Percentiles rank a stretch among this genome's conserved stretches.
These are phyloP conservation scores for Iris macrosiphon DNA, from an alignment of 106 monocot genomes.

Conservation along the genomic window DNA sequence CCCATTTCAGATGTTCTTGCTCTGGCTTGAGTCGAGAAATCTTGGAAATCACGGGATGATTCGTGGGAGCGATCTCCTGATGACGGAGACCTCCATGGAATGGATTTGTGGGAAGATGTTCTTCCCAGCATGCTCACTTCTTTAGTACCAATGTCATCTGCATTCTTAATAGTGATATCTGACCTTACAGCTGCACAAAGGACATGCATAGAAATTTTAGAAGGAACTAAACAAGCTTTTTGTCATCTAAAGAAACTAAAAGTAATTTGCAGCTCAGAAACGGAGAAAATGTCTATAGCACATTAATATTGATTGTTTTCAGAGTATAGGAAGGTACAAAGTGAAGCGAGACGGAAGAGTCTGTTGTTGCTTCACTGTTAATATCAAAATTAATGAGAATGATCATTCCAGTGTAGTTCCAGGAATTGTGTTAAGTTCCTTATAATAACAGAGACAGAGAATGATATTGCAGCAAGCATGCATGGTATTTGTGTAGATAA, in stretches of 20 bases:
- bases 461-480: no score
- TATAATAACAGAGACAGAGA: no score
- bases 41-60: conserved; percentile 23
- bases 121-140: conserved; percentile 30
- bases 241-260: background rate
- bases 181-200: conserved; percentile 17
- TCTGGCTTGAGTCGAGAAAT: conserved; percentile 17
- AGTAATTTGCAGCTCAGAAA: no score
- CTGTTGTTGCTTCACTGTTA: no score
- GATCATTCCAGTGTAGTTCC: no score
- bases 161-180: conserved; percentile 10
- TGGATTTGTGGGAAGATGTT: conserved; percentile 14
- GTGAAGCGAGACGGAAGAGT: no score
- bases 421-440: no score
- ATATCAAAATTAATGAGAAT: no score
- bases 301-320: no score
- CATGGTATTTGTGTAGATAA: no score
- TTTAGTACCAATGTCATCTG: conserved; percentile 11
- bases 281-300: no score
- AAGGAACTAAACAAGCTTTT: background rate
- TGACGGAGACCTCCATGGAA: conserved; percentile 39
- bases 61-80: conserved; percentile 21
- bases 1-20: conserved; percentile 16
- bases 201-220: background rate
- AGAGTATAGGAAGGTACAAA: no score